phyloP scores from a whole-genome alignment of 1,284 basidiomycete species.

The Laetiporus sulphureus region DNA sequence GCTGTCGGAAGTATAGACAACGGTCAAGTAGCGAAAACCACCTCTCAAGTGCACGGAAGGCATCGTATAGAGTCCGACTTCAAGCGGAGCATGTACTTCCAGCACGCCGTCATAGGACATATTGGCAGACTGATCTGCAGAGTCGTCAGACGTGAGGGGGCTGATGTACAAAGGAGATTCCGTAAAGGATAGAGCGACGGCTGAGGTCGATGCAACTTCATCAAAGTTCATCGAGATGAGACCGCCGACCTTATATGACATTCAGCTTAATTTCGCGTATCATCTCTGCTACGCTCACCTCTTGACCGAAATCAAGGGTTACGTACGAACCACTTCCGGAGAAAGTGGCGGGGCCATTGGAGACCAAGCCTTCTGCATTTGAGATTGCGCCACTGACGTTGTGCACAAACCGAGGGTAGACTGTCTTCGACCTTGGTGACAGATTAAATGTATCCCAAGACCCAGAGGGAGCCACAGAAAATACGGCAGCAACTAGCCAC shows the following conservation, averaged over 20 bases:
- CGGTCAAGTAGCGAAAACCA: constrained; percentile 49
- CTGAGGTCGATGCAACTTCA: constrained; percentile 24
- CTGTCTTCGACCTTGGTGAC: constrained; percentile 33
- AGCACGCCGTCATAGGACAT: constrained; percentile 42
- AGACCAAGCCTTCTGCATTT: constrained; percentile 26
- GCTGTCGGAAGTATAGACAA: constrained; percentile 33
- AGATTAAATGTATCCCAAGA: constrained; percentile 44
- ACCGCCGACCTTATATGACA: constrained; percentile 37
- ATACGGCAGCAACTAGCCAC: neutral
- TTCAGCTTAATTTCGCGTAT: no score
- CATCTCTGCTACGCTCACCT: constrained; percentile 26
- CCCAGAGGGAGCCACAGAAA: constrained; percentile 29
- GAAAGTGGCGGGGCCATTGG: constrained; percentile 25
- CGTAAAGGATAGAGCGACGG: constrained; percentile 39
- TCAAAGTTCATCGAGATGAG: constrained; percentile 33
- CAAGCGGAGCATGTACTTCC: constrained; percentile 30
- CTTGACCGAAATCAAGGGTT: constrained; percentile 39
- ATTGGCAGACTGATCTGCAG: constrained; percentile 26
- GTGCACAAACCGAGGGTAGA: constrained; percentile 30
- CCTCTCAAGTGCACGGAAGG: constrained; percentile 39
- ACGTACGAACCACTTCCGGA: constrained; percentile 33
- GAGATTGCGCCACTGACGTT: constrained; percentile 27
- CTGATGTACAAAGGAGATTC: constrained; percentile 42
- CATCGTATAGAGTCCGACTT: constrained; percentile 41
- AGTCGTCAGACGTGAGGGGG: constrained; percentile 37